phyloP scores from a whole-genome alignment of 495 filamentous ascomycete genomes.

The Acidomyces sp. region DNA sequence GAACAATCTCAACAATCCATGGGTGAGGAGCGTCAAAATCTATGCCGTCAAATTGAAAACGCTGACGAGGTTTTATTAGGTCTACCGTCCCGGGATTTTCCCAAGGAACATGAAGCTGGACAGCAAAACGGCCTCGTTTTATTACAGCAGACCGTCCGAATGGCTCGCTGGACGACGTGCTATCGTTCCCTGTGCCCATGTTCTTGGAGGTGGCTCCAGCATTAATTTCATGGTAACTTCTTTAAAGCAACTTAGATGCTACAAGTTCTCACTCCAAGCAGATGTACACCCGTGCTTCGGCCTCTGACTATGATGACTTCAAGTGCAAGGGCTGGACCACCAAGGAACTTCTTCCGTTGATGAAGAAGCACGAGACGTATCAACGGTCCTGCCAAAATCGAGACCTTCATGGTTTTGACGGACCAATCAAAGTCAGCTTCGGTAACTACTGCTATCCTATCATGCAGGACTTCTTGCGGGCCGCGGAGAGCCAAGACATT shows the following conservation, averaged over 20 bases:
- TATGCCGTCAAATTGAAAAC: too few species aligned
- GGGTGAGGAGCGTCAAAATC: too few species aligned
- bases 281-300: slow-evolving; percentile 79
- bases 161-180: slow-evolving; percentile 57
- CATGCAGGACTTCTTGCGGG: slow-evolving; percentile 67
- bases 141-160: slow-evolving; percentile 62
- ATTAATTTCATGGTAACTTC: slow-evolving; percentile 65
- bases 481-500: slow-evolving; percentile 65
- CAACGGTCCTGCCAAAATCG: slow-evolving; percentile 60
- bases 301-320: slow-evolving; percentile 76
- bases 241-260: neutral
- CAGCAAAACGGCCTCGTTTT: slow-evolving; percentile 77
- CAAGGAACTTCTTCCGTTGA: slow-evolving; percentile 63
- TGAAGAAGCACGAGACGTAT: slow-evolving; percentile 75
- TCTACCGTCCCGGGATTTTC: slow-evolving; percentile 62
- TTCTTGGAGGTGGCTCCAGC: slow-evolving; percentile 52
- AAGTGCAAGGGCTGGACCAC: slow-evolving; percentile 66
- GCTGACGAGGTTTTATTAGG: slow-evolving; percentile 1
- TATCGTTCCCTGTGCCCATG: slow-evolving; percentile 65
- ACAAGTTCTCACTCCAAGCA: slow-evolving; percentile 18
- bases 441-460: slow-evolving; percentile 36
- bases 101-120: slow-evolving; percentile 72
- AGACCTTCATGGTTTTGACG: slow-evolving; percentile 65
- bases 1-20: slow-evolving; percentile 71
- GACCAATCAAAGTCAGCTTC: slow-evolving; percentile 77